Base-by-base conservation (phyloP, 805 yeast genomes). In the Starmerella bacillaris region DNA sequence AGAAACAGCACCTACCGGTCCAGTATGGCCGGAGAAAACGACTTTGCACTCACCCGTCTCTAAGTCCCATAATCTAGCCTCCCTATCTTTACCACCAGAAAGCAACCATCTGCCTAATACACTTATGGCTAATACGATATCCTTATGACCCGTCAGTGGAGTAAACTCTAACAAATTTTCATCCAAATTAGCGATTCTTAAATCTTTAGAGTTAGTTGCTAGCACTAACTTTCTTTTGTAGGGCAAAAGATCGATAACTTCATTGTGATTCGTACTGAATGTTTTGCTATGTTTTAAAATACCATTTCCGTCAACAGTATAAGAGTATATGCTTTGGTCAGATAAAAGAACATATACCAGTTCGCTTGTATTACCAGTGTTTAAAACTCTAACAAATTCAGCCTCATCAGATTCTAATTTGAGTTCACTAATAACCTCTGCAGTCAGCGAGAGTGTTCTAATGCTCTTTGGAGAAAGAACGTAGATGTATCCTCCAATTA, bases 241-340 rank as follows among this genome's bases (percentile, higher is more conserved):
- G 21, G 74, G 75, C 45, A 72, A 69, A 60, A 83, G 66, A 52
- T 86, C 96, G 2, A 94, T 93, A 48, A 89, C 74, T 18, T 89
- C 86, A 38, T 95, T 96, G 57, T 86, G 94, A 55, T 83, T 83
- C 46, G 95, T 95, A 1, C 94, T 89, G 46, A 83, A 63, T 28
- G 15, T 18, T 4, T 39, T 28, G 17, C 20, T 20, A 9, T 7
- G 14, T 5, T 21, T 8, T 5, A 43, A 24, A 5, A 4, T 7
- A 3, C 46, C 42, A 2, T 5, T 31, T 11, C 35, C 38, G 19
- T n/a, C 11, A 2, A 61, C 41, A 28, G 64, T 63, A 18, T 73
- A 51, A 43, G 68, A 61, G 19, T 66, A 62, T 12, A 89, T 56
- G 0, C 94, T 76, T 57, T 89, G 96, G 58, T 89, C 98, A 24